Base-by-base conservation (phyloP, 371 early-diverging fungal genomes). In the Mortierella sp. region DNA sequence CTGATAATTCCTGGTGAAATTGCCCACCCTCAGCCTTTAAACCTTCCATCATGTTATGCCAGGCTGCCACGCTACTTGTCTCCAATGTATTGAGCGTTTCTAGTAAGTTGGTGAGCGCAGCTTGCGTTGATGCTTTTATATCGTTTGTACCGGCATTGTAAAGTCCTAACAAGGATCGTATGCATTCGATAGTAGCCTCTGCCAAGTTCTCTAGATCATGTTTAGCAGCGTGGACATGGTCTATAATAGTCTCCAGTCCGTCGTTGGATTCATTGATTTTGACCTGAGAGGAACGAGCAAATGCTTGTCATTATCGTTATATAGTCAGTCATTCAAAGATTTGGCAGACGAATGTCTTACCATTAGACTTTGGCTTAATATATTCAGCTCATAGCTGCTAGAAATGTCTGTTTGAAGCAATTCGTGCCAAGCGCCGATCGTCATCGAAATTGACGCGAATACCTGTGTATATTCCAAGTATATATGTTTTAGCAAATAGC, bases 21-120 rank as follows among this genome's bases (percentile, higher is more conserved):
- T 40, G 40, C 9, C 55, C 13, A 10, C 48, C 63, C 15, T 21
- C 67, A 0, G 28, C 24, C 24, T 63, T 32, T 41, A 70, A 41
- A 0, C 45, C 15, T 1, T 61, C 65, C 6, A 70, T 40, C 52
- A 70, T 55, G 1, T 22, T 15, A 11, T 55, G 28, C 76, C 70
- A 70, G 3, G 76, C 10, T 0, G 38, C 15, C 3, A 65, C 60
- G 9, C 48, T 65, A 0, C 48, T 32, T 1, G 41, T 19, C 33
- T 74, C 62, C 32, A 74, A 33, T n/a, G 33, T 2, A 8, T 55
- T 22, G 24, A 74, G 50, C 24, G 40, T 32, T n/a, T 24, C 36
- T 5, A 62, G 15, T 10, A 66, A 47, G 16, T 43, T 33, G 2
- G 65, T n/a, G 19, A 66, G 53, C 16, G 41, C 15, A 8, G 41